A percentile compares a stretch with the other conserved stretches of the same genome.
Conservation (phyloP, 768 basidiomycete species). For the Phanerochaete carnosa region DNA sequence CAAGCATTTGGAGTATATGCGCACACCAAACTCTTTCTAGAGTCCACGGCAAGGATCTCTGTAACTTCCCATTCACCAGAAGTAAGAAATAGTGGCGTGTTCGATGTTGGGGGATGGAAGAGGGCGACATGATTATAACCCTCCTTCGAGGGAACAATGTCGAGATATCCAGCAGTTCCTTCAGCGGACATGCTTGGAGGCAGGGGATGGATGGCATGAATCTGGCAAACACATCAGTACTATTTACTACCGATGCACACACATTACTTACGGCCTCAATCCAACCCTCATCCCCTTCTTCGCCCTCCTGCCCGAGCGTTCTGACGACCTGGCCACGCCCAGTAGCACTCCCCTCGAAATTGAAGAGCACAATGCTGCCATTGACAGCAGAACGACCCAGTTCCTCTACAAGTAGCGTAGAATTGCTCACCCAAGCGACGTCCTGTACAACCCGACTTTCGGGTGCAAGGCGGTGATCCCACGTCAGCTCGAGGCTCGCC, state of each 20-base stretch:
- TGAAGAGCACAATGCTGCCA: constrained; percentile 79
- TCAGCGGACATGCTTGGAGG: constrained; percentile 39
- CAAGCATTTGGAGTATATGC: constrained; percentile 1
- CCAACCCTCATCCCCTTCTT: constrained; percentile 92
- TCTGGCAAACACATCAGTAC: constrained; percentile 36
- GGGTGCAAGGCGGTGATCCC: constrained; percentile 55
- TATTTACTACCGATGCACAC: constrained; percentile 5
- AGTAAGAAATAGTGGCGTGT: constrained; percentile 79
- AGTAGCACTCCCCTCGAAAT: constrained; percentile 34
- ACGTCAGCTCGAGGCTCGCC: constrained; percentile 57
- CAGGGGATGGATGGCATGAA: constrained; percentile 60
- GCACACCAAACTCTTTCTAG: constrained; percentile 66
- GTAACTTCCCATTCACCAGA: constrained; percentile 90
- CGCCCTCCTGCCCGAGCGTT: constrained; percentile 76
- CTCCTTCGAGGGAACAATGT: constrained; percentile 76
- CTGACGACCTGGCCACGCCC: constrained; percentile 58
- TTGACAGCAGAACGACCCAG: constrained; percentile 79
- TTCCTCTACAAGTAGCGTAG: constrained; percentile 78
- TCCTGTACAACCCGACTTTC: constrained; percentile 75
- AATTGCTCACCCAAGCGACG: constrained; percentile 83
- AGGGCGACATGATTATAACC: constrained; percentile 94
- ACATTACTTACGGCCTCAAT: constrained; percentile 69
- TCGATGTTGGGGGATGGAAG: constrained; percentile 72
- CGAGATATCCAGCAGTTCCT: constrained; percentile 73
- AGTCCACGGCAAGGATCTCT: constrained; percentile 70